Evolutionary conservation across 345 rosid species (phyloP), one percentile per base, ranked within the genome.

Genomic region (Rhodamnia argentea): DNA sequence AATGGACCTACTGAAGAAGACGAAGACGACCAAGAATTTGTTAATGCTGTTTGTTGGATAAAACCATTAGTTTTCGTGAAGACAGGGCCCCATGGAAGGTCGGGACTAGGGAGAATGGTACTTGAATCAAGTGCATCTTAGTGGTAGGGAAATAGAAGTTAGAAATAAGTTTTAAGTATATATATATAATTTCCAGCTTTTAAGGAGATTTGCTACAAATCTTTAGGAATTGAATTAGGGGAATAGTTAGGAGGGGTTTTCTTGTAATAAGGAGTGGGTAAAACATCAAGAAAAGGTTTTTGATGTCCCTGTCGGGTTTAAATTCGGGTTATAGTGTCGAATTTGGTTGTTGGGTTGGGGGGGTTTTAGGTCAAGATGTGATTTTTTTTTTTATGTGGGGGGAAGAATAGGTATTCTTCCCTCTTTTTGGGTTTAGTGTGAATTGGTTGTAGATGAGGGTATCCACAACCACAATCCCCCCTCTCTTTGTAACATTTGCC

Each of bases 1-100:
- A 95, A 58, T 93, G 97, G 96, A 92, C 90, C 4, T 95, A 95
- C 62, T 92, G 91, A 93, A 70, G 81, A 10, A 15, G 55, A 16
- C 5, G 20, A 15, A 14, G 37, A 60, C 14, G 1, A n/a, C n/a
- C 47, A 70, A 37, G 26, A 37, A 70, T 70, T 70, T 70, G 47
- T 37, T 37, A 20, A 47, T 70, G 58, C 58, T 3, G 58, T 22
- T 20, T 8, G 58, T 55, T 55, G 58, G 58, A 55, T 7, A 55
- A 52, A 55, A 22, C 58, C 58, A 54, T 55, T 55, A 55, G 24
- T 37, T 70, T 70, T 70, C 37, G 81, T 9, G 7, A 37, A 20
- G 42, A 15, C 18, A 3, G 81, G 81, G 81, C 24, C 47, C 47
- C 81, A 10, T 4, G 81, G 37, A 37, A 70, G 81, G 81, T 37